These are phyloP conservation scores for Boletus rubescentipes DNA, from an alignment of 768 basidiomycete genomes.

Conservation along the genomic window DNA sequence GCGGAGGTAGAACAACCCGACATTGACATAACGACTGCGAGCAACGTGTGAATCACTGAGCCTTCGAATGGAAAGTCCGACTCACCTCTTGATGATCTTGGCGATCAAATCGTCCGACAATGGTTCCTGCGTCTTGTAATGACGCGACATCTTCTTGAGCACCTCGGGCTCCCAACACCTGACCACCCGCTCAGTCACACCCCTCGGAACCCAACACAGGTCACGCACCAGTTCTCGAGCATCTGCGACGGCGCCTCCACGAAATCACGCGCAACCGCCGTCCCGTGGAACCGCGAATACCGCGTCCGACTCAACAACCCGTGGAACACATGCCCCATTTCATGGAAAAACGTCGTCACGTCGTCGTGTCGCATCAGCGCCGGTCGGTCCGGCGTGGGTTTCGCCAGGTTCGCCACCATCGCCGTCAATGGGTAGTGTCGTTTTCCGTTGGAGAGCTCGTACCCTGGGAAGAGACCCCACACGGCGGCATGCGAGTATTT, in stretches of 20 bases:
- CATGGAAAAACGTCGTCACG: conserved; percentile 90
- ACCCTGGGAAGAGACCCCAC: conserved; percentile 73
- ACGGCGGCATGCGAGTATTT: conserved; percentile 90
- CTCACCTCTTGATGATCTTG: conserved; percentile 76
- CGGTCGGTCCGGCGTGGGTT: conserved; percentile 75
- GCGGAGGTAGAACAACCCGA: conserved; percentile 66
- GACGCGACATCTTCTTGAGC: conserved; percentile 72
- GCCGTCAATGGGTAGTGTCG: conserved; percentile 73
- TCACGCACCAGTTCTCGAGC: conserved; percentile 80
- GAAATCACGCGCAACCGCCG: conserved; percentile 76
- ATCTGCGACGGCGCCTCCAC: conserved; percentile 92
- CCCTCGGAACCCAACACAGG: not conserved
- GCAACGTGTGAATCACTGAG: too few relatives aligned
- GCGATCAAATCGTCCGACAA: conserved; percentile 67
- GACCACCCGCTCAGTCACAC: not conserved
- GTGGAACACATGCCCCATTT: conserved; percentile 80
- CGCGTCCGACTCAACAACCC: conserved; percentile 67
- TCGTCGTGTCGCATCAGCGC: conserved; percentile 87
- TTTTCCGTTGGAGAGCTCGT: conserved; percentile 51
- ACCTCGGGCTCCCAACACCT: conserved; percentile 85
- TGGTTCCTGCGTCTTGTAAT: conserved; percentile 72
- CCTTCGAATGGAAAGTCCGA: not conserved
- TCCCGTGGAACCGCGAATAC: conserved; percentile 81
- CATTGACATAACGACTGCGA: conserved; percentile 69
- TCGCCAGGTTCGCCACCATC: conserved; percentile 92